Conservation (phyloP, 2,329 filamentous ascomycete genomes). For the Zarea fungicola region DNA sequence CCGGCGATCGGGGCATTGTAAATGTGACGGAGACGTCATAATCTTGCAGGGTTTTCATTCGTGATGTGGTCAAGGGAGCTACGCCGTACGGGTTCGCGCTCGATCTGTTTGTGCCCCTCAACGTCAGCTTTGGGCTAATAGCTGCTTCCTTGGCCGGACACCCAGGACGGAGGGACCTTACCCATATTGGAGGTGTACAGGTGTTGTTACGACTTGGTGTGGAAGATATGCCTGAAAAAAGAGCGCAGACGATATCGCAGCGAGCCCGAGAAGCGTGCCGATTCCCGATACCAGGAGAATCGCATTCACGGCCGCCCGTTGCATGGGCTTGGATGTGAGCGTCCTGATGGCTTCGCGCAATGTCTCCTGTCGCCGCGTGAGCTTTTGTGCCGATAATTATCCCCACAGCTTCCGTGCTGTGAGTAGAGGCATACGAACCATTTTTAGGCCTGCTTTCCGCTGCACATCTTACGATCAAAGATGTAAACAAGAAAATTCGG, state of each 20-base stretch:
- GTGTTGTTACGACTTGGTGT: constrained; percentile 46
- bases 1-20: constrained; percentile 68
- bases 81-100: constrained; percentile 50
- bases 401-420: not conserved
- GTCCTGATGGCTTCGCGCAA: constrained; percentile 31
- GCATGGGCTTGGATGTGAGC: constrained; percentile 47
- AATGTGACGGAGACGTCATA: constrained; percentile 81
- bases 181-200: constrained; percentile 56
- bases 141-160: not conserved
- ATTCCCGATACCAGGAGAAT: constrained; percentile 40
- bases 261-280: constrained; percentile 40
- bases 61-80: constrained; percentile 38
- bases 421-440: not conserved
- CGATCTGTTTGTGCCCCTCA: constrained; percentile 30
- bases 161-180: constrained; percentile 28
- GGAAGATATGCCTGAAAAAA: constrained; percentile 55
- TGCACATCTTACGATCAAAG: not conserved
- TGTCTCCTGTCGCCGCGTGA: constrained; percentile 22
- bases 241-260: constrained; percentile 43
- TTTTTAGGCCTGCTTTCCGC: not conserved
- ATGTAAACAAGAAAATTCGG: not conserved
- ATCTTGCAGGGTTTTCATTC: constrained; percentile 64
- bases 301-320: constrained; percentile 43
- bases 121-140: not conserved
- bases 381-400: not conserved